phyloP scores from a whole-genome alignment of 768 basidiomycete genomes.

The Rhodotorula babjevae region DNA sequence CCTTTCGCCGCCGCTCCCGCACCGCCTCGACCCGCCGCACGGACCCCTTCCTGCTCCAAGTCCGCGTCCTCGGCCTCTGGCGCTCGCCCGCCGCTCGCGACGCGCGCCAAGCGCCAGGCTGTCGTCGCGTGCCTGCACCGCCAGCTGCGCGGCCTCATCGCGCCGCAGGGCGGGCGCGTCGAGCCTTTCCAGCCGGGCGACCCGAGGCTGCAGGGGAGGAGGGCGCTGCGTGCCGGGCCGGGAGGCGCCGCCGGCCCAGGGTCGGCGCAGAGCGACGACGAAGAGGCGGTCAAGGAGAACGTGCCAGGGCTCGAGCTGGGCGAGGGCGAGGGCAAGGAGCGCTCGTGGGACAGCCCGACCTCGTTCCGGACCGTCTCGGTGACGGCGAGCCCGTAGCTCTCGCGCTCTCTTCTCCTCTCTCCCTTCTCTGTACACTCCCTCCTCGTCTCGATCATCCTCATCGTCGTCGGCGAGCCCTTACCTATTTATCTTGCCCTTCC shows the following conservation, averaged over 20 bases:
- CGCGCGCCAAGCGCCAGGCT: not conserved
- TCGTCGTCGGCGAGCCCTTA: too few relatives aligned
- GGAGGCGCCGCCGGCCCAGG: too few relatives aligned
- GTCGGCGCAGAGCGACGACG: too few relatives aligned
- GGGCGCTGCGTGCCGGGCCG: not conserved
- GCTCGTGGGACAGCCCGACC: not conserved
- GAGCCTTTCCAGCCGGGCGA: not conserved
- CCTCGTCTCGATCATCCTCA: too few relatives aligned
- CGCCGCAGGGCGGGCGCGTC: not conserved
- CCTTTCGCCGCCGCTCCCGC: too few relatives aligned
- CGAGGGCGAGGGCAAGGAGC: not conserved
- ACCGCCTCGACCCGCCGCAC: not conserved
- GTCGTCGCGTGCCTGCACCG: not conserved
- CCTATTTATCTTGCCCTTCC: too few relatives aligned
- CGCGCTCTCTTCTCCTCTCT: too few relatives aligned
- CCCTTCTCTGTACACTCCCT: not conserved
- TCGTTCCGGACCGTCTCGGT: constrained; percentile 13
- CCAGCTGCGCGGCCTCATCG: not conserved
- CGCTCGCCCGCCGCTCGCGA: not conserved
- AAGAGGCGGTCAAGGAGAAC: not conserved
- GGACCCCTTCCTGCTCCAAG: not conserved
- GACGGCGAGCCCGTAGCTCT: not conserved
- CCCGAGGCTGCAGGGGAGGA: not conserved
- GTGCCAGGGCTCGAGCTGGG: too few relatives aligned
- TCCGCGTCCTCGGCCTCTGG: not conserved